These are phyloP conservation scores for Aspergillus hortae DNA, from an alignment of 2,329 filamentous ascomycete genomes.

Conservation along the genomic window DNA sequence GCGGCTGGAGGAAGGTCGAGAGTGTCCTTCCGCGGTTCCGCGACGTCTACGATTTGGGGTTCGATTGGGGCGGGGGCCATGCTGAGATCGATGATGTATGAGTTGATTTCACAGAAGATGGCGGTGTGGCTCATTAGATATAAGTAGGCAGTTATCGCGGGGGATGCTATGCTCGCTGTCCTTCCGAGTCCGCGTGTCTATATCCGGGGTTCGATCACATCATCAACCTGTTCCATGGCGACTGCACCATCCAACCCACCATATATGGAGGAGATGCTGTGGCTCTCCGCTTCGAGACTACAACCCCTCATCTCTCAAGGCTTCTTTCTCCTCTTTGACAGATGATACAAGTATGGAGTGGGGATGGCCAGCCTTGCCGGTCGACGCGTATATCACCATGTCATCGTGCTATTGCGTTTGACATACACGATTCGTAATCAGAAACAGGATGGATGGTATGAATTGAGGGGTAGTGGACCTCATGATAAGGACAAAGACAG, in stretches of 20 bases:
- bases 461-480: too few relatives aligned
- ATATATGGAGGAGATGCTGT: background rate
- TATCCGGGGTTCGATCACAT: conserved; percentile 23
- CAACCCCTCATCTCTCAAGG: conserved; percentile 6
- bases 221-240: conserved; percentile 28
- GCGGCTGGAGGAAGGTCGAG: conserved; percentile 59
- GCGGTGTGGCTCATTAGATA: background rate
- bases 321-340: conserved; percentile 4
- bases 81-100: conserved; percentile 7
- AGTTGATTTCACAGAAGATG: too few relatives aligned
- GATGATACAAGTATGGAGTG: background rate
- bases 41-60: conserved; percentile 60
- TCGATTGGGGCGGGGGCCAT: conserved; percentile 62
- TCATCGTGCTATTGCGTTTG: conserved; percentile 19
- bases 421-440: conserved; percentile 9
- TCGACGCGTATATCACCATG: conserved; percentile 19
- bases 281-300: background rate
- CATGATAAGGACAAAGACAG: too few relatives aligned
- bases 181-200: too few relatives aligned
- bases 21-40: conserved; percentile 60
- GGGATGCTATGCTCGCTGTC: too few relatives aligned
- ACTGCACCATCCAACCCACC: conserved; percentile 14
- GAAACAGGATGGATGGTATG: background rate
- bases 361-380: background rate
- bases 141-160: too few relatives aligned